These are phyloP conservation scores for Didymella exigua DNA, from an alignment of 2,329 filamentous ascomycete species.

Conservation along the genomic window DNA sequence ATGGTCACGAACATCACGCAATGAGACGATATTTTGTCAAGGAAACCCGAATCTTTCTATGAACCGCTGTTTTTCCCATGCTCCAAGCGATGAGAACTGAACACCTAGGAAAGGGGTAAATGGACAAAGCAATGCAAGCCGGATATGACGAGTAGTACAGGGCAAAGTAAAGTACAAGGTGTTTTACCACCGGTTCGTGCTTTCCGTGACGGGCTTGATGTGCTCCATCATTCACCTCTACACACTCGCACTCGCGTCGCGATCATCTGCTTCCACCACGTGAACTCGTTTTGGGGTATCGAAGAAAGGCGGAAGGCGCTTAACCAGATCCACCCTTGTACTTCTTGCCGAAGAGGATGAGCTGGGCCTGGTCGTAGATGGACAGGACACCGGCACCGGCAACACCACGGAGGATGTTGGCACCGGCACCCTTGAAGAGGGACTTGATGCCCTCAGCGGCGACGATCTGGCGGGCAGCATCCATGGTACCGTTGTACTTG, in stretches of 20 bases:
- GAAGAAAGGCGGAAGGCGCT: slow-evolving; percentile 42
- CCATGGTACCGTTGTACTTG: slow-evolving; percentile 98
- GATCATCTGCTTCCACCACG: slow-evolving; percentile 46
- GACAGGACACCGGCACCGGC: slow-evolving; percentile 99
- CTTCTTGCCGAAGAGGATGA: slow-evolving; percentile 99
- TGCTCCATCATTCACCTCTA: slow-evolving; percentile 46
- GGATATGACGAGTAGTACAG: slow-evolving; percentile 48
- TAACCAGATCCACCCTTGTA: slow-evolving; percentile 72
- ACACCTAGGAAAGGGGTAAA: slow-evolving; percentile 43
- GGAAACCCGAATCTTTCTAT: slow-evolving; percentile 46
- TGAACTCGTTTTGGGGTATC: slow-evolving; percentile 46
- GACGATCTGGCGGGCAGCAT: slow-evolving; percentile 91
- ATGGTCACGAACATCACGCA: slow-evolving; percentile 14
- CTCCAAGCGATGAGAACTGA: slow-evolving; percentile 45
- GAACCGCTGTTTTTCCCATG: slow-evolving; percentile 47
- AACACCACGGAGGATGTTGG: slow-evolving; percentile 99
- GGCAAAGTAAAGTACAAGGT: slow-evolving; percentile 53
- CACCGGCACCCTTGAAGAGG: slow-evolving; percentile 99
- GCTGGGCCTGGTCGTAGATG: slow-evolving; percentile 99
- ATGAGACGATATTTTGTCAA: slow-evolving; percentile 17
- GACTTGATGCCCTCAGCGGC: slow-evolving; percentile 98
- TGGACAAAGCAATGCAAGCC: slow-evolving; percentile 48
- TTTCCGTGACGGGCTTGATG: slow-evolving; percentile 47
- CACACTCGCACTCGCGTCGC: slow-evolving; percentile 38
- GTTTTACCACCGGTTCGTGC: slow-evolving; percentile 49